phyloP scores from a whole-genome alignment of 2,329 filamentous ascomycete genomes.

The Zymoseptoria tritici region DNA sequence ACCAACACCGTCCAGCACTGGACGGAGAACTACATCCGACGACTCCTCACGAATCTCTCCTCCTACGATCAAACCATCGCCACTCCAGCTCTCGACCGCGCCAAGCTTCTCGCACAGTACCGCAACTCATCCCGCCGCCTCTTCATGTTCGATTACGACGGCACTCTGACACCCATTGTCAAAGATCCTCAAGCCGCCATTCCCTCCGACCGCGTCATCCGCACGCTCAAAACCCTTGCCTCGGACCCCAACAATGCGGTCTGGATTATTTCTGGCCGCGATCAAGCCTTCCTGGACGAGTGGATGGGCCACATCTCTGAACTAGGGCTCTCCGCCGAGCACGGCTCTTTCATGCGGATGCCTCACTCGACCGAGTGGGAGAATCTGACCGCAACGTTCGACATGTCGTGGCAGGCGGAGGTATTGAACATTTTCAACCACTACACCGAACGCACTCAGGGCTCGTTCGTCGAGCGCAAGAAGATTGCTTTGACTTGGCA shows the following conservation, averaged over 20 bases:
- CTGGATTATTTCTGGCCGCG: conserved; percentile 97
- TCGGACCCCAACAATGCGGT: conserved; percentile 76
- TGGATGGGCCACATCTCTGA: conserved; percentile 86
- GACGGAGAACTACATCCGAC: conserved; percentile 72
- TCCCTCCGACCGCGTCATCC: conserved; percentile 74
- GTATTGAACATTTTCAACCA: conserved; percentile 78
- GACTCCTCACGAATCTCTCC: conserved; percentile 70
- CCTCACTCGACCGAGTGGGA: conserved; percentile 74
- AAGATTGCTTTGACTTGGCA: conserved; percentile 95
- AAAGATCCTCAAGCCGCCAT: conserved; percentile 83
- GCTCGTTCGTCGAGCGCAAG: conserved; percentile 92
- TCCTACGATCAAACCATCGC: conserved; percentile 66
- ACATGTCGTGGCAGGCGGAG: conserved; percentile 89
- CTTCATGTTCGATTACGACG: conserved; percentile 99
- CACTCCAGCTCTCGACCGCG: conserved; percentile 74
- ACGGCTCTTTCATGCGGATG: conserved; percentile 87
- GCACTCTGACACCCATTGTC: conserved; percentile 91
- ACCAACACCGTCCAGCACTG: conserved; percentile 80
- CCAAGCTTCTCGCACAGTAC: conserved; percentile 66
- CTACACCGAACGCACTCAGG: conserved; percentile 79
- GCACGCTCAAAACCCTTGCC: conserved; percentile 70
- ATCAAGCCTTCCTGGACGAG: conserved; percentile 82
- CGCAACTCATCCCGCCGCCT: conserved; percentile 67
- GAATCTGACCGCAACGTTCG: conserved; percentile 75
- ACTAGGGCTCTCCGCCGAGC: conserved; percentile 91